Base-by-base conservation (phyloP, 192 early-diverging fungal genomes). In the Gonapodya prolifera region DNA sequence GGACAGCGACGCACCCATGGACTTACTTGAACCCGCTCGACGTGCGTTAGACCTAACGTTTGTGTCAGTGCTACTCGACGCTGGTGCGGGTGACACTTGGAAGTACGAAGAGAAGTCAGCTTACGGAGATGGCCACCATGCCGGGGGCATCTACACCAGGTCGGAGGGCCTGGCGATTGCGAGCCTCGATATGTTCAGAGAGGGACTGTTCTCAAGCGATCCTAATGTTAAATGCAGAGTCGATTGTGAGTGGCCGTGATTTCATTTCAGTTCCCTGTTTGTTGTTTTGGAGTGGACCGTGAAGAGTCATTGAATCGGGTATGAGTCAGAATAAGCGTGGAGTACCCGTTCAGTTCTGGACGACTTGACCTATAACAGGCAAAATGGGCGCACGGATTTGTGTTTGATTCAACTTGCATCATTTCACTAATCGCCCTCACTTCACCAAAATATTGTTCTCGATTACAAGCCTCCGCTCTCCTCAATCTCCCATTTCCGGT, bases 81-180 rank as follows among this genome's bases (percentile, higher is more conserved):
- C 96, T 1, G 96, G 96, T 0, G 96, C 96, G 0, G 96, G 96
- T 1, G 87, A 87, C 78, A 35, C 81, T 16, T 98, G 95, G 95
- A 85, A 79, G 34, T 98, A 90, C 81, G 80, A 81, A n/a, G 88
- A 69, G 35, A 17, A 28, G 8, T 34, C 69, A n/a, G 70, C 35
- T 1, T 18, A 35, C 71, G 1, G 73, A 91, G 45, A 35, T 70
- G 1, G 80, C 81, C 18, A 71, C 86, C 0, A 8, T 16, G 71
- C 28, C 2, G 84, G 89, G 0, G 32, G 71, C 0, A 80, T 83
- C 1, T 87, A 90, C 77, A 80, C 83, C 31, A 84, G 96, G 30
- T 93, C 93, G 0, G 96, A 98, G 79, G 96, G 95, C 0, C 80
- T 98, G 69, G 96, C 91, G 0, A 81, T 98, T 71, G 96, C 95